Base-by-base conservation (phyloP, 75 land plant species). In the Chamaecyparis obtusa region DNA sequence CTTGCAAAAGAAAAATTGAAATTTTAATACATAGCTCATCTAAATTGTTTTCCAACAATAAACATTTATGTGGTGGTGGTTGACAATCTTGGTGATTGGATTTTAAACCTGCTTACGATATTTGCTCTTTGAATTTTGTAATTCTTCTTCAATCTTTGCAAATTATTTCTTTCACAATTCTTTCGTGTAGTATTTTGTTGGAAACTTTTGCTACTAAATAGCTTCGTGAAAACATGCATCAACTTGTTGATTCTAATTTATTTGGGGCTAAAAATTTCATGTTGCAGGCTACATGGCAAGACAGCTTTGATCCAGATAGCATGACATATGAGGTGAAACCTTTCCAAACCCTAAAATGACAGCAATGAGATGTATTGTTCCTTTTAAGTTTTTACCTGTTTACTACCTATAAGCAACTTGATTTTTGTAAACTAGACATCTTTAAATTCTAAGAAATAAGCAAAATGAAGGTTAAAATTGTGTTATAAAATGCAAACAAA, bases 291-390 rank as follows among this genome's bases (percentile, higher is more conserved):
- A 57, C 88, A 84, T 95, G 95, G 98, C 94, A 95, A 89, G 97
- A 93, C 78, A 89, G 90, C 84, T 69, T 96, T 89, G 98, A 96
- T 89, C 98, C 98, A 48, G 98, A 96, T 88, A 91, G 91, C 88
- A 96, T 96, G 98, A 91, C 98, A 41, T 96, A 96, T 87, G 98
- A 96, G 98, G 98, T 96, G 83, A 46, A 81, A 46, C 36, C 27
- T 81, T 13, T 81, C 83, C 49, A 80, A 80, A 46, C 51, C 32
- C 49, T 43, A 44, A n/a, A 24, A 44, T 46, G 49, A 5, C 41
- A 81, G 83, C 83, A 24, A 9, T 24, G 43, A 21, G 81, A 78
- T 7, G 19, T 78, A 41, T 39, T 39, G 3, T 78, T 78, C 39
- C 77, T 8, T 37, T 77, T 76, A 35, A 35, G 41, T 35, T 8